Percentiles rank a stretch among this genome's conserved stretches.
phyloP scores from a whole-genome alignment of 2,329 filamentous ascomycete genomes.

The Penicillium palitans region DNA sequence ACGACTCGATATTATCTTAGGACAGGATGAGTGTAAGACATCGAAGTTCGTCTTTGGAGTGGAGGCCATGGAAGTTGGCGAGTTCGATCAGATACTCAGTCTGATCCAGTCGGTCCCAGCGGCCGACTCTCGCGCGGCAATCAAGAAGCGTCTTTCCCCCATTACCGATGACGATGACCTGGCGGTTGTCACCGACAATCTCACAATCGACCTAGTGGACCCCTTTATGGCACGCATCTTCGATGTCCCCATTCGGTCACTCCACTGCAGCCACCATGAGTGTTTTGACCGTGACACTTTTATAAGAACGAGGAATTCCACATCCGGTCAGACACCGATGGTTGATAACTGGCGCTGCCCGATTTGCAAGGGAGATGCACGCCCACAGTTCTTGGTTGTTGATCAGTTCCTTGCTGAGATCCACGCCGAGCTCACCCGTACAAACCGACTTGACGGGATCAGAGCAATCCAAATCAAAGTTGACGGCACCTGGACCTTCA shows the following conservation, averaged over 20 bases:
- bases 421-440: slow-evolving; percentile 53
- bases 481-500: slow-evolving; percentile 66
- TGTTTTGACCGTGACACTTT: slow-evolving; percentile 89
- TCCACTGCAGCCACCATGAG: slow-evolving; percentile 71
- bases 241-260: slow-evolving; percentile 69
- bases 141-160: slow-evolving; percentile 54
- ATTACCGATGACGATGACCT: slow-evolving; percentile 59
- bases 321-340: slow-evolving; percentile 45
- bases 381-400: slow-evolving; percentile 68
- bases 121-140: slow-evolving; percentile 55
- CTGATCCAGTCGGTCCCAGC: slow-evolving; percentile 46
- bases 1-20: slow-evolving; percentile 51
- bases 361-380: slow-evolving; percentile 73
- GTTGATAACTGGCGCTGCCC: slow-evolving; percentile 77
- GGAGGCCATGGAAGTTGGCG: slow-evolving; percentile 64
- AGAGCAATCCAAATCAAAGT: slow-evolving; percentile 64
- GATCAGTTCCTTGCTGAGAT: slow-evolving; percentile 74
- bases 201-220: slow-evolving; percentile 66
- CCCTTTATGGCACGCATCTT: slow-evolving; percentile 68
- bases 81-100: slow-evolving; percentile 41
- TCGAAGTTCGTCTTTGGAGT: slow-evolving; percentile 64
- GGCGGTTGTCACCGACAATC: slow-evolving; percentile 56
- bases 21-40: slow-evolving; percentile 35
- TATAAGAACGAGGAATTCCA: slow-evolving; percentile 62
- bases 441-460: slow-evolving; percentile 51